These are phyloP conservation scores for Metarhizium sp. DNA, from an alignment of 2,329 filamentous ascomycete species.

Conservation along the genomic window DNA sequence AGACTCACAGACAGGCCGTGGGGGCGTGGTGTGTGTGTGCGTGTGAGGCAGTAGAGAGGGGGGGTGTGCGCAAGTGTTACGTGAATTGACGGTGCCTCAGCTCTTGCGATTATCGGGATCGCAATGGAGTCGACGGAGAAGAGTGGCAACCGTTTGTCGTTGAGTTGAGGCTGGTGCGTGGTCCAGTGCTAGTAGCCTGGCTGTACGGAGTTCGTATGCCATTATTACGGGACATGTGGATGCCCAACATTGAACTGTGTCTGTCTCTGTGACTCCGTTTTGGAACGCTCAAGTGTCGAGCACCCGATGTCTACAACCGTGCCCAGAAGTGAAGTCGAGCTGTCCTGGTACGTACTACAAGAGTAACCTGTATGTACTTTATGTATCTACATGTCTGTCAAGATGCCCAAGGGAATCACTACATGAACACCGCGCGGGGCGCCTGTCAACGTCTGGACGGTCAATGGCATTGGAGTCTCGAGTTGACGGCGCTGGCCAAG, in stretches of 20 bases:
- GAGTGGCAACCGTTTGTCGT: constrained; percentile 1
- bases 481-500: background rate
- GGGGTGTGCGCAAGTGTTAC: constrained; percentile 17
- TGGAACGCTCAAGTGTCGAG: background rate
- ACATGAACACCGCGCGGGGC: background rate
- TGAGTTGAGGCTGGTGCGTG: constrained; percentile 4
- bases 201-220: background rate
- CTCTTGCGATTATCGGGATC: constrained; percentile 22
- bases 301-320: no score
- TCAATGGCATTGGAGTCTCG: background rate
- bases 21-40: constrained; percentile 5
- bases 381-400: no score
- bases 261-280: background rate
- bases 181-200: background rate
- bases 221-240: background rate
- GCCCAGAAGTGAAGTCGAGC: no score
- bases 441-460: background rate
- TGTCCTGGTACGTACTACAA: no score
- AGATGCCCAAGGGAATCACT: no score
- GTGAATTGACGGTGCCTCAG: constrained; percentile 18
- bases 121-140: constrained; percentile 2
- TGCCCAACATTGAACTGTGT: background rate
- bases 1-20: constrained; percentile 8
- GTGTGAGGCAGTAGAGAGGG: background rate
- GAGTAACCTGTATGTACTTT: no score